A percentile compares a stretch with the other conserved stretches of the same genome.
Conservation (phyloP, 768 basidiomycete species). For the Sarcodon aspratus region DNA sequence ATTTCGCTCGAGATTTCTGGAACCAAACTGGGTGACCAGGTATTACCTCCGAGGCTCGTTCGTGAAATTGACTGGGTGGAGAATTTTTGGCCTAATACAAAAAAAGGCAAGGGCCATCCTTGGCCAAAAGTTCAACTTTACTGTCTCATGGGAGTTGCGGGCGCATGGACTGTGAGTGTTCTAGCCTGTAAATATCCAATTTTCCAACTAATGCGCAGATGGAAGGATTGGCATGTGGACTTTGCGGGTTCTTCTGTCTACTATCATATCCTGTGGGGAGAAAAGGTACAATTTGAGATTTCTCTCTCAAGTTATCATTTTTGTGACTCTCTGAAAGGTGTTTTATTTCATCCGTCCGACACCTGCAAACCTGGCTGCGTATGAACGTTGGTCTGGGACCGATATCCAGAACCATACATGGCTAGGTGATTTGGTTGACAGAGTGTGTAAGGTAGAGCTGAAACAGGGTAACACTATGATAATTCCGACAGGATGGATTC, state of each 20-base stretch:
- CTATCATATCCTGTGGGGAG: slow-evolving; percentile 82
- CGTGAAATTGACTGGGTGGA: slow-evolving; percentile 96
- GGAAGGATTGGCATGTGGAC: slow-evolving; percentile 95
- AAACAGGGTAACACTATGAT: slow-evolving; percentile 80
- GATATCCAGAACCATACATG: slow-evolving; percentile 82
- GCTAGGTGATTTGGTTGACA: slow-evolving; percentile 89
- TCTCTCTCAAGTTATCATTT: not conserved
- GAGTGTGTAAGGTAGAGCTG: slow-evolving; percentile 78
- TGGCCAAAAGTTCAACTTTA: slow-evolving; percentile 95
- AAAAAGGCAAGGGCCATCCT: slow-evolving; percentile 52
- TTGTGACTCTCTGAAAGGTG: slow-evolving; percentile 31
- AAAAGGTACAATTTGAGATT: slow-evolving; percentile 43
- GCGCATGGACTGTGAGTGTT: slow-evolving; percentile 80
- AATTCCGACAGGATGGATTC: slow-evolving; percentile 96
- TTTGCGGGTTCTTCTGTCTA: slow-evolving; percentile 98
- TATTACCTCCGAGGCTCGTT: slow-evolving; percentile 75
- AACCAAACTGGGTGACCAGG: slow-evolving; percentile 64
- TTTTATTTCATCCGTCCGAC: slow-evolving; percentile 97
- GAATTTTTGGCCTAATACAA: slow-evolving; percentile 80
- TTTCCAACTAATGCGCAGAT: not conserved
- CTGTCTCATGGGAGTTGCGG: slow-evolving; percentile 91
- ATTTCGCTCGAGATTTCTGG: slow-evolving; percentile 93
- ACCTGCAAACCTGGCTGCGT: slow-evolving; percentile 72
- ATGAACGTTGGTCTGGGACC: slow-evolving; percentile 89
- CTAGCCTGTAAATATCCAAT: not conserved